phyloP scores from a whole-genome alignment of 228 moss, liverwort and hornwort species.

The Sphagnum fallax region DNA sequence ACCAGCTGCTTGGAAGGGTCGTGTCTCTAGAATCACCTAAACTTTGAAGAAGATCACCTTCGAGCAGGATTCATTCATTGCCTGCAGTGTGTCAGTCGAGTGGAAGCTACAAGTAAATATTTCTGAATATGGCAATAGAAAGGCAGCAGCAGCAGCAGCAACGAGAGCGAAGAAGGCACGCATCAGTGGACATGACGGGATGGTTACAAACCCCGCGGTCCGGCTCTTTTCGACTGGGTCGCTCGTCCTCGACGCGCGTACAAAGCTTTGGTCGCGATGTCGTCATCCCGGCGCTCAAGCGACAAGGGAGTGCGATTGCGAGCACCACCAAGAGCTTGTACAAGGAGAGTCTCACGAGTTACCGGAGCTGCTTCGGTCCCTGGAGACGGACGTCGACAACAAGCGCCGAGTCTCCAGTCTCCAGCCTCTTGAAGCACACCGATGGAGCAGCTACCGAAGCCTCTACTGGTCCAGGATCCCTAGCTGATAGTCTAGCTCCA shows the following conservation, averaged over 20 bases:
- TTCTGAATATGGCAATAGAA: no score
- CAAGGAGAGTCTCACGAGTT: no score
- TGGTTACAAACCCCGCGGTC: constrained; percentile 27
- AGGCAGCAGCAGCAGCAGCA: no score
- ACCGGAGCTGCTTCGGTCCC: constrained; percentile 34
- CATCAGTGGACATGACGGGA: constrained; percentile 33
- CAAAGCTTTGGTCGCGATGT: constrained; percentile 12
- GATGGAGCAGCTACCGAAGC: background rate
- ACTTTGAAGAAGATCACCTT: no score
- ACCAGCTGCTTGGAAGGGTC: no score
- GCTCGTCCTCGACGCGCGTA: constrained; percentile 18
- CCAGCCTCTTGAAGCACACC: constrained; percentile 7
- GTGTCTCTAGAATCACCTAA: no score
- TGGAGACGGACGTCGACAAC: background rate
- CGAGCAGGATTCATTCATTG: no score
- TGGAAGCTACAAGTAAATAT: no score
- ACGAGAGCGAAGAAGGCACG: constrained; percentile 13
- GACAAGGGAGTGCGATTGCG: constrained; percentile 9
- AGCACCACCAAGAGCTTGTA: constrained; percentile 17
- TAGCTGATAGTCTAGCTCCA: no score
- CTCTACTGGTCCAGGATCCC: background rate
- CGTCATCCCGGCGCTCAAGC: constrained; percentile 15
- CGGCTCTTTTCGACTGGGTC: constrained; percentile 1
- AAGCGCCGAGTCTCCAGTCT: background rate
- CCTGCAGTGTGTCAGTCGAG: no score